Evolutionary conservation across 768 basidiomycete species (phyloP).

Genomic region (Collybiopsis confluens): DNA sequence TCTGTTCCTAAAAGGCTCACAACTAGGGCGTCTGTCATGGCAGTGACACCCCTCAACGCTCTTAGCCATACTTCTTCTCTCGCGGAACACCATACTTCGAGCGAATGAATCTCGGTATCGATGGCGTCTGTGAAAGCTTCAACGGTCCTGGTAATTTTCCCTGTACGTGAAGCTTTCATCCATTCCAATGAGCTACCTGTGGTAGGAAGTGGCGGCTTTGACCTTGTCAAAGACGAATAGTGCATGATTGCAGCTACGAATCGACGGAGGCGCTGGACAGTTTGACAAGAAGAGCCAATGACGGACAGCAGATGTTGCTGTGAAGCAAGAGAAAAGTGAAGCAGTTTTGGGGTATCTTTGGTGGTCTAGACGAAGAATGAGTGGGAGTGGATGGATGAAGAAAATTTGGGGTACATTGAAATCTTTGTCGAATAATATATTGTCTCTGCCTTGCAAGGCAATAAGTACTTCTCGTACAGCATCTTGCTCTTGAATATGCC

Average conservation of each 20-base stretch:
- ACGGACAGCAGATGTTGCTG: conserved; percentile 61
- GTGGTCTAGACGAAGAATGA: conserved; percentile 33
- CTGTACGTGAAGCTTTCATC: neutral
- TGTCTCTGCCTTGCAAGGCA: conserved; percentile 67
- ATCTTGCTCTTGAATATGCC: conserved; percentile 70
- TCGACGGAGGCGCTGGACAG: conserved; percentile 55
- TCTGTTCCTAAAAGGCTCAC: conserved; percentile 68
- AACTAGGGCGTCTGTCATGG: conserved; percentile 32
- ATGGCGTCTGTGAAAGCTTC: conserved; percentile 82
- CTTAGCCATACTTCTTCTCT: conserved; percentile 64
- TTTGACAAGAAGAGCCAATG: conserved; percentile 58
- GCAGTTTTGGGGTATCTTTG: conserved; percentile 50
- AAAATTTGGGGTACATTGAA: conserved; percentile 24
- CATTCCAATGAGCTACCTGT: conserved; percentile 6
- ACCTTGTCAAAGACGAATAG: neutral
- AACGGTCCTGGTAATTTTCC: conserved; percentile 50
- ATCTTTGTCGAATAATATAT: conserved; percentile 43
- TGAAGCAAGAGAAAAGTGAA: conserved; percentile 63
- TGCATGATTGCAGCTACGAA: conserved; percentile 29
- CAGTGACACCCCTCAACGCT: conserved; percentile 46
- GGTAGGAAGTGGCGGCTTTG: neutral
- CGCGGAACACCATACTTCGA: conserved; percentile 68
- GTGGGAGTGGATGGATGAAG: neutral
- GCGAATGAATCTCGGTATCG: conserved; percentile 48
- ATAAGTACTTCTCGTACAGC: conserved; percentile 76